Conservation (phyloP, 495 filamentous ascomycete genomes). For the Xylaria castorea region DNA sequence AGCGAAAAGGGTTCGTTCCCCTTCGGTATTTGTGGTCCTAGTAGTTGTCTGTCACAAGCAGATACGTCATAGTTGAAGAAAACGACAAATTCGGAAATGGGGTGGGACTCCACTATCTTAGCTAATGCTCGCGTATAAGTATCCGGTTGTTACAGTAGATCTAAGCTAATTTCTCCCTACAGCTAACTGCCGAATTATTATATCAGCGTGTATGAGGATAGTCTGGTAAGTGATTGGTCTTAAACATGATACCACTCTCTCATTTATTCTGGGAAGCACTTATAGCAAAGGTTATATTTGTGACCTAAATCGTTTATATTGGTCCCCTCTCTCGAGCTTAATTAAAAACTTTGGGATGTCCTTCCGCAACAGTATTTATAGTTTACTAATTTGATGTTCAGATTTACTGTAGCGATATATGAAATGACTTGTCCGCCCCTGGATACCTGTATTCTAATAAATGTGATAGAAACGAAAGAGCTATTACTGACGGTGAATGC, state of each 20-base stretch:
- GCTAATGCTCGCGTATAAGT: background rate
- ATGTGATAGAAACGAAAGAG: background rate
- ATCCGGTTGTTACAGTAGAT: background rate
- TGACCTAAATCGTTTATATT: background rate
- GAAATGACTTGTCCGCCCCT: background rate
- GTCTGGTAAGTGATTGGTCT: background rate
- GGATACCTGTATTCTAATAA: background rate
- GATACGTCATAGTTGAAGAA: background rate
- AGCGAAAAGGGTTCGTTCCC: background rate
- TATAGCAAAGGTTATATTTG: background rate
- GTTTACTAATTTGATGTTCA: background rate
- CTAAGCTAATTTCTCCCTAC: background rate
- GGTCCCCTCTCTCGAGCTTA: too few species aligned
- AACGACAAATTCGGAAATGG: background rate
- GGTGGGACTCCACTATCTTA: background rate
- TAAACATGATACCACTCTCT: background rate
- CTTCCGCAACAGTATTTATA: background rate
- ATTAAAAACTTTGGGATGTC: background rate
- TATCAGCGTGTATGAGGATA: background rate
- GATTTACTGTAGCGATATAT: background rate
- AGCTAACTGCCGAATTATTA: background rate
- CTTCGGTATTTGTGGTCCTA: background rate
- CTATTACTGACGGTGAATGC: too few species aligned
- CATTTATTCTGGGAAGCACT: background rate
- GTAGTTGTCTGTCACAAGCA: background rate